Base-by-base conservation (phyloP, 441 rosid genomes). In the Euphorbia schlechtendalii region DNA sequence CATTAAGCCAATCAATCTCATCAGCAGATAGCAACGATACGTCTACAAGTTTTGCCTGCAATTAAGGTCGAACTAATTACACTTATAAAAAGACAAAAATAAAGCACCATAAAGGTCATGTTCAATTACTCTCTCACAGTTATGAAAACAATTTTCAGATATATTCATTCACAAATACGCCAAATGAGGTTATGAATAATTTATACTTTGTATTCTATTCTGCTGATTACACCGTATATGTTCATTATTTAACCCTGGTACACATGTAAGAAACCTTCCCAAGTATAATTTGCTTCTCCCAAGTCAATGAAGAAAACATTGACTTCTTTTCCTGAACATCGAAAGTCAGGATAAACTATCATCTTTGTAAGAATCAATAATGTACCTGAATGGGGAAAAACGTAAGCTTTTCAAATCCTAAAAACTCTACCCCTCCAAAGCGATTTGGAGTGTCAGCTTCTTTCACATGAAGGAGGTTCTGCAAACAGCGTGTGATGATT, bases 401-500 rank as follows among this genome's bases (percentile, higher is more conserved):
- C 1, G 97, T 90, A 72, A 93, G 87, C 69, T 86, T 93, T 72
- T 90, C 93, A 55, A 93, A 93, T 76, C 93, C 95, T 60, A 93
- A 78, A 76, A 87, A 93, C 43, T 76, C 81, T 36, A 70, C 67
- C 68, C 97, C 99, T 60, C 97, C 97, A 66, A 84, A 93, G 53
- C 82, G 86, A 68, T 93, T 84, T 0, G 95, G 91, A 13, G 99
- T 90, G 63, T 85, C 77, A 41, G 77, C 76, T 76, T 84, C 93
- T 78, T 69, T 80, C 60, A 90, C 90, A 57, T 48, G 71, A 20
- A 90, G 93, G 58, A 93, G 96, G 79, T 93, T 93, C 99, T 93
- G 84, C 72, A 77, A 56, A 57, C 57, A 21, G n/a, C 52, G 15
- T 30, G 48, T 27, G 7, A 25, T 46, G 48, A 67, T 63, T 58